Evolutionary conservation across 805 yeast genomes (phyloP), one percentile per base, ranked within the genome.

Genomic region (Lipomyces starkeyi): DNA sequence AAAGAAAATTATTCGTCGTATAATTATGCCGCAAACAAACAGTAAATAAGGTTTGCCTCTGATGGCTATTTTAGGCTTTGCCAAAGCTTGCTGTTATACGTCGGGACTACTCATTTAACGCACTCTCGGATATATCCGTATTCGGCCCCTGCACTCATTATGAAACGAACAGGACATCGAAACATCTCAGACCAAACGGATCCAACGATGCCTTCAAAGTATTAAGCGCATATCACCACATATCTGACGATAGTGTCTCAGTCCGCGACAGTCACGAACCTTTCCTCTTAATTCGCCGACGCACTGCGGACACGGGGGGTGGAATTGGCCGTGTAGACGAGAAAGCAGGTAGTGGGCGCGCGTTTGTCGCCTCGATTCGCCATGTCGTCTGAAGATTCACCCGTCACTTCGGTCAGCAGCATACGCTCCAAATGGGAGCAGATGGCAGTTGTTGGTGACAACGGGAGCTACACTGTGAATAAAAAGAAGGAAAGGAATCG

Each of bases 361-460:
- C 49, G 1, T 43, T 43, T 17, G 49, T 43, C 49, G 20, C 20
- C 49, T 43, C 8, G 22, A n/a, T 7, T n/a, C 49, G 58, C 54
- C 43, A 65, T 62, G 65, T 56, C 68, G 60, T 52, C 66, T 58
- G 57, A 52, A 63, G 67, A 54, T 58, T 49, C 62, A 35, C 64
- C 61, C 40, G 62, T 69, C 43, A 65, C 66, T n/a, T 69, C 72
- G 17, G 72, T 69, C 34, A 66, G 60, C 52, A 58, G 65, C 40
- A 67, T 69, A 17, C 65, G 72, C 29, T 69, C 68, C 40, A 59
- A 63, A 7, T 69, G 72, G 72, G 72, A 69, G 56, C 68, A 69
- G 58, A 47, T 69, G 40, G 56, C 56, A 7, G 1, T 53, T 22
- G 34, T 34, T 53, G 29, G 29, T 9, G 34, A 29, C 34, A 53